Base-by-base conservation (phyloP, 805 yeast genomes). In the Kodamaea kakaduensis region DNA sequence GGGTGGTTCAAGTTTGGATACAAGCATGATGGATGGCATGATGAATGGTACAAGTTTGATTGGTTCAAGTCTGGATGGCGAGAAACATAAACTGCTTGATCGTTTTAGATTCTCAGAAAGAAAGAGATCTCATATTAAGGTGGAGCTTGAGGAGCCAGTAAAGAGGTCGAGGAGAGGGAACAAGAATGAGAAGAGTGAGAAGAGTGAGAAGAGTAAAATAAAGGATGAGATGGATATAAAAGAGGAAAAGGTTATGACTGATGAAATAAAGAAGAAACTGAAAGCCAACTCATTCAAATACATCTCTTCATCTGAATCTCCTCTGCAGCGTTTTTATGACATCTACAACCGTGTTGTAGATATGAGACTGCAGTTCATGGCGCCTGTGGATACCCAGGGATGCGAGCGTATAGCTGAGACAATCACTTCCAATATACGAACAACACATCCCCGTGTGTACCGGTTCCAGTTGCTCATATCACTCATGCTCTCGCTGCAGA, bases 321-420 rank as follows among this genome's bases (percentile, higher is more conserved):
- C n/a, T n/a, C n/a, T n/a, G n/a, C n/a, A n/a, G n/a, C n/a, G n/a
- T n/a, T n/a, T n/a, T n/a, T n/a, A 61, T 40, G 63, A 68, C 2
- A 72, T 81, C 29, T 83, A 81, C 48, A 63, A 76, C 33, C 74
- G 67, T 40, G 65, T 88, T 21, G 77, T 78, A 36, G 61, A 58
- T 15, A 84, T 87, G 93, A 67, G 97, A 40, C 47, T 69, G 3
- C 66, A 68, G 33, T 68, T 81, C 9, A 57, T 61, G n/a, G 78
- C 97, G 0, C 96, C 97, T 0, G 97, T 89, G 2, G 97, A 89
- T 52, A 69, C 78, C 0, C 78, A 85, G 73, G 97, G 97, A 5
- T 87, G 96, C 55, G 88, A 83, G 16, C 66, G 68, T 18, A 66
- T 75, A 32, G 76, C 79, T 0, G 60, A 64, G 15, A 56, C 69